phyloP scores from a whole-genome alignment of 2,329 filamentous ascomycete genomes.

The Plenodomus tracheiphilus region DNA sequence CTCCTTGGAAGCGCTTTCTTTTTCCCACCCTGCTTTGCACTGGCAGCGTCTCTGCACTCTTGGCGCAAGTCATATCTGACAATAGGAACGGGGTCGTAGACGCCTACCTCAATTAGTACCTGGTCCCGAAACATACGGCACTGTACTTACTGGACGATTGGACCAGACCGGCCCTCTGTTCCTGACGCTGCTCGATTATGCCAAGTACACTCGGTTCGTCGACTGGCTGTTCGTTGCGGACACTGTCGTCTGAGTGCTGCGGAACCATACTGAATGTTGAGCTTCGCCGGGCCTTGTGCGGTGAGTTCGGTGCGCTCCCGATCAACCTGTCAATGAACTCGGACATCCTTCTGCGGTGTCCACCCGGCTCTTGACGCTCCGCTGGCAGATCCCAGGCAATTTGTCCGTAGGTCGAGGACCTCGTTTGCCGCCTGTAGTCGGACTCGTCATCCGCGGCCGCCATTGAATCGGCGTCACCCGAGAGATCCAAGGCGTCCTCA shows the following conservation, averaged over 20 bases:
- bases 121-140: not conserved
- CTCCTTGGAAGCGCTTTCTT: no score
- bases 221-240: not conserved
- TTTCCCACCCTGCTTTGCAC: no score
- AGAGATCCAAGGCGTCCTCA: no score
- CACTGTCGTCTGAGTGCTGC: not conserved
- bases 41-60: conserved; percentile 19
- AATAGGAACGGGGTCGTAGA: conserved; percentile 10
- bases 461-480: no score
- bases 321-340: not conserved
- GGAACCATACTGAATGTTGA: not conserved
- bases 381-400: not conserved
- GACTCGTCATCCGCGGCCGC: not conserved
- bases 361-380: not conserved
- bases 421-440: not conserved
- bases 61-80: conserved; percentile 25
- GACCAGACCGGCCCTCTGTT: not conserved
- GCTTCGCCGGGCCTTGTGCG: not conserved
- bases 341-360: not conserved
- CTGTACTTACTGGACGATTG: not conserved
- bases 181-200: not conserved
- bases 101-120: conserved; percentile 4
- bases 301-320: not conserved
- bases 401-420: not conserved
- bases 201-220: not conserved